phyloP scores from a whole-genome alignment of 768 basidiomycete species.

The Naganishia vishniacii region DNA sequence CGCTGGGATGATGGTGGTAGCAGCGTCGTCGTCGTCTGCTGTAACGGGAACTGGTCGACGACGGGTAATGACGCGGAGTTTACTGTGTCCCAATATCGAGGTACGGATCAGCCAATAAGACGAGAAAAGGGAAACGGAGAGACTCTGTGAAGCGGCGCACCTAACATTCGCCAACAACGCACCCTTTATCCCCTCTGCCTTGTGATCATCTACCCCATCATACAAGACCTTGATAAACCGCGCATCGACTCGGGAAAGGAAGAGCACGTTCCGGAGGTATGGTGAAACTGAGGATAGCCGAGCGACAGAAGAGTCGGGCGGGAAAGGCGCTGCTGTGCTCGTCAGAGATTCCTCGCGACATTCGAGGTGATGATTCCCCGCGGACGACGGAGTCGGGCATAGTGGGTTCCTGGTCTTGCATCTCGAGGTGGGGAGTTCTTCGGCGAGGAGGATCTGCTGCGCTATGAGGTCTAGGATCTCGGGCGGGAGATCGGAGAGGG shows the following conservation, averaged over 20 bases:
- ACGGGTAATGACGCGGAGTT: background rate
- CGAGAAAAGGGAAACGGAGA: background rate
- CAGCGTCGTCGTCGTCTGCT: background rate
- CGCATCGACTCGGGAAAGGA: background rate
- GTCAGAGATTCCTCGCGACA: background rate
- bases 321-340: background rate
- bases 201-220: background rate
- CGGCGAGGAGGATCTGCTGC: background rate
- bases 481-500: background rate
- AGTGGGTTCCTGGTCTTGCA: background rate
- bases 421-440: background rate
- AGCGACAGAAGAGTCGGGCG: background rate
- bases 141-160: background rate
- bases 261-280: background rate
- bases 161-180: constrained; percentile 1
- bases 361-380: background rate
- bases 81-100: no score
- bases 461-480: constrained; percentile 12
- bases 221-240: background rate
- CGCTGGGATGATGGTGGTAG: background rate
- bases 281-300: background rate
- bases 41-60: background rate
- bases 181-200: background rate
- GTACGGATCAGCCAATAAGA: no score
- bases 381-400: background rate